Base-by-base conservation (phyloP, 2,329 filamentous ascomycete species). In the Pseudopithomyces chartarum region DNA sequence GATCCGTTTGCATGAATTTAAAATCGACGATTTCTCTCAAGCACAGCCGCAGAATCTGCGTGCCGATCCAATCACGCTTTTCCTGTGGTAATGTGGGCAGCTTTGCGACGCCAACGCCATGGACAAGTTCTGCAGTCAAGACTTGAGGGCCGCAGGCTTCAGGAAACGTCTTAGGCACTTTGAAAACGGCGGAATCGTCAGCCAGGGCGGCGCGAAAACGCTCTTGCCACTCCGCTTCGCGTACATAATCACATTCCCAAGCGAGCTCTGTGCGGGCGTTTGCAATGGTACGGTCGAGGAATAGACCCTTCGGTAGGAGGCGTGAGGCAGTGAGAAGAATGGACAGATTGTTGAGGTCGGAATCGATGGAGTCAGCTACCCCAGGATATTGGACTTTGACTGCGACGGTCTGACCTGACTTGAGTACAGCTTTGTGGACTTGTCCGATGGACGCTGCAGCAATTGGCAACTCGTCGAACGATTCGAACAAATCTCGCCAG, bases 341-440 rank as follows among this genome's bases (percentile, higher is more conserved):
- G 8, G 90, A 91, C 32, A 99, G 84, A 69, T 99, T 99, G 77
- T 92, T 96, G 1, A 99, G 84, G 69, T 99, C 95, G 0, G 94
- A 97, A 76, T 97, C 92, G 74, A 99, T 99, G 3, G 93, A 98
- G 74, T 91, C 89, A 17, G 94, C 91, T 1, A 99, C 95, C 13
- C 96, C 96, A 0, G 95, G 95, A 67, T 99, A 99, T 76, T 99
- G 95, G 10, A 99, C 89, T 77, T 99, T 99, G 69, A 99, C 93
- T 3, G 95, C 95, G 0, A 99, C 95, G 42, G 83, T 81, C 62
- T 88, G 83, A 38, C 89, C 88, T 39, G 89, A 88, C 66, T 88
- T 89, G 19, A 99, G 82, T 0, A 87, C 86, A 2, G 92, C 95
- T 57, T 88, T 87, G 78, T 99, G 95, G 0, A 99, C 95, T 73